These are phyloP conservation scores for Aspergillus proliferans DNA, from an alignment of 2,329 filamentous ascomycete species.

Conservation along the genomic window DNA sequence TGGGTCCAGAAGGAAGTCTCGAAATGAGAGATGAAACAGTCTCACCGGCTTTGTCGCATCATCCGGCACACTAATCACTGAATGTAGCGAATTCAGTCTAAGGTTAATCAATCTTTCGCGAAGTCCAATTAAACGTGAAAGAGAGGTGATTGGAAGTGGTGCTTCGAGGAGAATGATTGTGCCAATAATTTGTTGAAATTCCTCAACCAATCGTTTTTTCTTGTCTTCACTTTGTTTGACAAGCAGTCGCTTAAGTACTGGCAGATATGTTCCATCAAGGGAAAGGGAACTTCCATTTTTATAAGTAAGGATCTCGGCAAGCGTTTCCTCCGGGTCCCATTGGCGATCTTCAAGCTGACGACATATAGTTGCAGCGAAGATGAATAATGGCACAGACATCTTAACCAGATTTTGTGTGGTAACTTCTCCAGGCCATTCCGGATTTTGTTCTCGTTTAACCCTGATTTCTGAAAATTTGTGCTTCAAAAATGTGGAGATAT, in stretches of 20 bases:
- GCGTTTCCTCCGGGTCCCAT: background rate
- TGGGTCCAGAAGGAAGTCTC: conserved; percentile 27
- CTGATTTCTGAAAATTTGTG: conserved; percentile 5
- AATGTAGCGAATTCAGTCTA: conserved; percentile 12
- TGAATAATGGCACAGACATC: conserved; percentile 6
- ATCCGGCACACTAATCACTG: conserved; percentile 13
- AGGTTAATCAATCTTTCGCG: conserved; percentile 2
- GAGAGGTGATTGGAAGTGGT: conserved; percentile 13
- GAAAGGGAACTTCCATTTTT: conserved; percentile 6
- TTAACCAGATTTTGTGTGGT: background rate
- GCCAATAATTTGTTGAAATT: conserved; percentile 17
- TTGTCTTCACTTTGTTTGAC: conserved; percentile 4
- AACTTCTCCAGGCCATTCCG: background rate
- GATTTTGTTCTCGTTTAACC: background rate
- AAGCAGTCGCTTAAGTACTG: conserved; percentile 14
- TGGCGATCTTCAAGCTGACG: background rate
- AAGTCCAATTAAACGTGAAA: conserved; percentile 9
- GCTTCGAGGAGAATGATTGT: conserved; percentile 14
- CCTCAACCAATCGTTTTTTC: conserved; percentile 5
- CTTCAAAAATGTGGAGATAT: conserved; percentile 15
- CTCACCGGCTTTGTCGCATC: conserved; percentile 7
- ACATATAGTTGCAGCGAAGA: conserved; percentile 3
- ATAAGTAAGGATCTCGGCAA: background rate
- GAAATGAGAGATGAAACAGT: conserved; percentile 26
- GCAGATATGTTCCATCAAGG: conserved; percentile 14